Evolutionary conservation across 805 yeast species (phyloP), one percentile per base, ranked within the genome.

Genomic region (Scheffersomyces amazonensis): DNA sequence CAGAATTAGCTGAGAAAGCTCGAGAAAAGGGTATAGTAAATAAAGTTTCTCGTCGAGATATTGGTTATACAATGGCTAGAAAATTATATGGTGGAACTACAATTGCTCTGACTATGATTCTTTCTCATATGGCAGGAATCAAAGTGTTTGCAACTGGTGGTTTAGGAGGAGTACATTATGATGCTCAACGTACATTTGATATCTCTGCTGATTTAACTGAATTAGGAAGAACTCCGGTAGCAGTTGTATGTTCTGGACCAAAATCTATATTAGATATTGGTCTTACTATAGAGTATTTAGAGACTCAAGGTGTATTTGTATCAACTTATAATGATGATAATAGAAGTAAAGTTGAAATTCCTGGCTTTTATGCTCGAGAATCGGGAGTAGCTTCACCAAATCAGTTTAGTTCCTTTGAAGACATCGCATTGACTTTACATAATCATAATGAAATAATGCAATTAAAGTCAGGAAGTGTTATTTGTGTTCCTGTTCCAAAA

Each of bases 221-320:
- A 54, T 67, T 89, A 37, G 83, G 89, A 1, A 71, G 80, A 40
- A 89, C 96, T 0, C 87, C 90, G 0, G 88, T 88, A 1, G 80
- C 88, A 0, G 96, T 88, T n/a, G 90, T 88, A 8, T 88, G 96
- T 56, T 81, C 95, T 6, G 96, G 96, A 0, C 96, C 96, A 2
- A 88, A 88, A 56, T 80, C 89, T 27, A 87, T 88, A 36, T 64
- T 88, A 39, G 96, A 88, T 52, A 82, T 89, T 38, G 79, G 74
- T 8, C 71, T 83, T 45, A 89, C 96, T 0, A 70, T 87, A 73
- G 96, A 88, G 57, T 87, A 82, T 53, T 66, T 88, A 37, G 96
- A 88, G 58, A 88, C 96, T 0, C 89, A 87, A 60, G 96, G 96
- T 11, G 95, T 88, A 1, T 83, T 83, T 49, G 95, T 88, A 7